Conservation (phyloP, 208 protist genomes). For the Leishmania aethiopica region DNA sequence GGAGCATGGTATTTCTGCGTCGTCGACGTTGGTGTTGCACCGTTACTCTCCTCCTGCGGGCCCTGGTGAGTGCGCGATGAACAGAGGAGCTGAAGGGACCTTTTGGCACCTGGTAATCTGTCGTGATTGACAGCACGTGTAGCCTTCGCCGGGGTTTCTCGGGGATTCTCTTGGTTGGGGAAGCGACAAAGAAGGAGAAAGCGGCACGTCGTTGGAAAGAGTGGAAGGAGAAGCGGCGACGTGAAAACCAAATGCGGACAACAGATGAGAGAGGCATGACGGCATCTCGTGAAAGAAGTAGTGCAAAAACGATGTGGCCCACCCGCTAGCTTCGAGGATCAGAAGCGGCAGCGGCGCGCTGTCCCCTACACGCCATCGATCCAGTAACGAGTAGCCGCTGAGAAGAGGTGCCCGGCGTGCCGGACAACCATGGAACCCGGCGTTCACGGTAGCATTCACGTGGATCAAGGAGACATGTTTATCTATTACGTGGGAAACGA, state of each 20-base stretch:
- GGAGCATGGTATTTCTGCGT: constrained; percentile 32
- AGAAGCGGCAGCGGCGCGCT: neutral
- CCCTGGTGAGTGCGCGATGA: neutral
- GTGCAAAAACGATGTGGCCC: neutral
- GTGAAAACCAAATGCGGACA: neutral
- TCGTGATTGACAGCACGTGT: neutral
- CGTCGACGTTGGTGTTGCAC: neutral
- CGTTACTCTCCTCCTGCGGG: no score
- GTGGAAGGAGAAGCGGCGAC: neutral
- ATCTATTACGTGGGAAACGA: no score
- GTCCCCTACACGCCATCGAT: no score
- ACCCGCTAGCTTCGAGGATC: neutral
- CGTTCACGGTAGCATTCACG: neutral
- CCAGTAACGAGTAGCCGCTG: no score
- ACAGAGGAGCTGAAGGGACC: neutral
- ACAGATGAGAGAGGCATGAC: no score
- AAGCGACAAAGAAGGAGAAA: neutral
- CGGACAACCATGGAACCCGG: neutral
- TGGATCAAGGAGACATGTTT: no score
- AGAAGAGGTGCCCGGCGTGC: neutral
- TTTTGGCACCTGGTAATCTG: neutral
- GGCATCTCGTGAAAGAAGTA: no score
- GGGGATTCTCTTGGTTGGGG: neutral
- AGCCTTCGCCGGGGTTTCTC: neutral
- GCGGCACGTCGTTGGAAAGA: neutral